These are phyloP conservation scores for Catunica adiposa DNA, from an alignment of 2,329 filamentous ascomycete species.

Conservation along the genomic window DNA sequence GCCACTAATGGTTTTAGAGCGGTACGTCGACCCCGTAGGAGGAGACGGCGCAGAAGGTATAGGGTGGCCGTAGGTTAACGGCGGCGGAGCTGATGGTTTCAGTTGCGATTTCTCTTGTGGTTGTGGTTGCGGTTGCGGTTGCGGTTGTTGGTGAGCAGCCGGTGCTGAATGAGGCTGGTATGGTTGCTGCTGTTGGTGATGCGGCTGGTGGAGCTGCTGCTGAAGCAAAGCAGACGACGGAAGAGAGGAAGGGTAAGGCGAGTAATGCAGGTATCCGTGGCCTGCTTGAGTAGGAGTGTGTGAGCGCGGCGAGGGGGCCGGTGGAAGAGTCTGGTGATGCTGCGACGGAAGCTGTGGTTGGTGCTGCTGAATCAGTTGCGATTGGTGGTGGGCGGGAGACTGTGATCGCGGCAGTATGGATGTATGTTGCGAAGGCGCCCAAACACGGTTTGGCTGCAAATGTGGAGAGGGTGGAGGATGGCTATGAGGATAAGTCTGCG, in stretches of 20 bases:
- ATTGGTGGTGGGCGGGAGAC: conserved; percentile 15
- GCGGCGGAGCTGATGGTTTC: not conserved
- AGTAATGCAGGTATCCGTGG: too few species aligned
- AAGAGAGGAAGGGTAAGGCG: too few species aligned
- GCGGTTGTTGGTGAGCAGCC: not conserved
- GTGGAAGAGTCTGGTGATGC: not conserved
- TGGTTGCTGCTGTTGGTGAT: not conserved
- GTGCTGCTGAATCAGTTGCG: not conserved
- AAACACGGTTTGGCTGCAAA: not conserved
- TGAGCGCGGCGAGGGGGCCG: too few species aligned
- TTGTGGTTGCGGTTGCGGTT: not conserved
- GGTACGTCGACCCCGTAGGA: conserved; percentile 14
- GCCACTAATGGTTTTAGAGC: conserved; percentile 10
- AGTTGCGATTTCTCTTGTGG: conserved; percentile 10
- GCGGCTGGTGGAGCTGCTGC: not conserved
- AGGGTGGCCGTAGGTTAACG: too few species aligned
- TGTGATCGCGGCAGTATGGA: conserved; percentile 12
- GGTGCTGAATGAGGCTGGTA: not conserved
- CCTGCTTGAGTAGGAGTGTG: too few species aligned
- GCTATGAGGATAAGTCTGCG: not conserved
- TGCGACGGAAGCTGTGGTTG: not conserved
- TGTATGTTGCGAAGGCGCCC: conserved; percentile 12
- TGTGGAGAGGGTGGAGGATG: conserved; percentile 18
- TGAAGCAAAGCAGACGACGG: too few species aligned
- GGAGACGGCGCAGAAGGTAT: not conserved